phyloP scores from a whole-genome alignment of 2,329 filamentous ascomycete species.

The Beauveria sp. region DNA sequence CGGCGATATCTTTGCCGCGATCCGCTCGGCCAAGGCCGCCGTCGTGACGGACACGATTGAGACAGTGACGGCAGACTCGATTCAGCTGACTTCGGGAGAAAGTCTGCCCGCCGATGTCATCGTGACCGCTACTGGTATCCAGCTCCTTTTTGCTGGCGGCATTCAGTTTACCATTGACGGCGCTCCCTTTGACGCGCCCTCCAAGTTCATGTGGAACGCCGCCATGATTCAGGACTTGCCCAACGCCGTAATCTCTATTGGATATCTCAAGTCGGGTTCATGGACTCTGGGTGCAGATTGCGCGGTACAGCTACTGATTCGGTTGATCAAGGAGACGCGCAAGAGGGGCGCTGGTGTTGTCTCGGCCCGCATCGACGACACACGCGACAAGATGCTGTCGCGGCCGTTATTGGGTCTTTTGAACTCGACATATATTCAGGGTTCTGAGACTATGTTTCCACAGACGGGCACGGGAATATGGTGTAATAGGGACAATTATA shows the following conservation, averaged over 20 bases:
- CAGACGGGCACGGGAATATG: conserved; percentile 2
- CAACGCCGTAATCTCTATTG: conserved; percentile 53
- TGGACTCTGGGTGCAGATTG: conserved; percentile 62
- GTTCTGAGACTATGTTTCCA: not conserved
- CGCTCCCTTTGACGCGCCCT: conserved; percentile 35
- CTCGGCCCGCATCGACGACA: not conserved
- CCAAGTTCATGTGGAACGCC: conserved; percentile 55
- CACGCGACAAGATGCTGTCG: not conserved
- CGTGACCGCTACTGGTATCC: conserved; percentile 60
- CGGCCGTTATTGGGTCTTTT: not conserved
- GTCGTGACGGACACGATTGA: conserved; percentile 47
- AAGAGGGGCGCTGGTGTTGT: not conserved
- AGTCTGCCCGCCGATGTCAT: conserved; percentile 57
- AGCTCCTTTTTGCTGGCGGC: conserved; percentile 50
- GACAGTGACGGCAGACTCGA: conserved; percentile 39
- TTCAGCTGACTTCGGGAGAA: conserved; percentile 40
- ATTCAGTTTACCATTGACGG: conserved; percentile 48
- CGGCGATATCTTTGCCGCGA: conserved; percentile 47
- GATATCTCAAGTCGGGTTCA: conserved; percentile 52
- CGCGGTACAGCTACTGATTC: conserved; percentile 25
- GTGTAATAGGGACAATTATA: not conserved
- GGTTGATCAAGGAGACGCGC: not conserved
- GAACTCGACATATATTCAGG: not conserved
- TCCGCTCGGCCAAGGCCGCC: conserved; percentile 29
- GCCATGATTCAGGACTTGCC: conserved; percentile 60